A percentile compares a stretch with the other conserved stretches of the same genome.
Evolutionary conservation across 257 asterid species (phyloP).

Genomic region (Gardenia jasminoides): DNA sequence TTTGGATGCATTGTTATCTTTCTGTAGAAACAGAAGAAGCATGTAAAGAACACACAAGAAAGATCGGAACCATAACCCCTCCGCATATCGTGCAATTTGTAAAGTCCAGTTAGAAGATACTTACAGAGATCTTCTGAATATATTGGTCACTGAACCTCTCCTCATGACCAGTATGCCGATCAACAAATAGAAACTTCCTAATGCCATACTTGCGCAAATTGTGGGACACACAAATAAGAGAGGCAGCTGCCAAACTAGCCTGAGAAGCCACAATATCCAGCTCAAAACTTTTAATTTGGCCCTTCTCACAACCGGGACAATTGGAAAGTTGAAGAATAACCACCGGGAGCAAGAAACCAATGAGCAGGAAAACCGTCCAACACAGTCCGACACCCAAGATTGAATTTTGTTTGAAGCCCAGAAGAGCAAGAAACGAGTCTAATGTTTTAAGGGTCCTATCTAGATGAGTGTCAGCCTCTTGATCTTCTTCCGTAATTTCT

Average conservation of each 20-base stretch:
- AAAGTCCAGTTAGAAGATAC: slow-evolving; percentile 20
- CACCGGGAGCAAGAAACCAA: slow-evolving; percentile 58
- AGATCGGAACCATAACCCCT: not conserved
- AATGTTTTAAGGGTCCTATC: slow-evolving; percentile 55
- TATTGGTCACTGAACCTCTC: slow-evolving; percentile 63
- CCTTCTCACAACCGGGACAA: slow-evolving; percentile 68
- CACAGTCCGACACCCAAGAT: slow-evolving; percentile 39
- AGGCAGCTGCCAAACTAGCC: slow-evolving; percentile 65
- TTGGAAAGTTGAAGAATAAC: slow-evolving; percentile 57
- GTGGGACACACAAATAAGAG: slow-evolving; percentile 71
- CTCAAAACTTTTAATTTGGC: slow-evolving; percentile 70
- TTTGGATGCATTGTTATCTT: not conserved
- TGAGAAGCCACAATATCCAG: slow-evolving; percentile 67
- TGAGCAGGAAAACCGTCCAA: slow-evolving; percentile 50
- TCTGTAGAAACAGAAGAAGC: not conserved
- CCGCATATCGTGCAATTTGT: not conserved
- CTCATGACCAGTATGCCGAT: slow-evolving; percentile 67
- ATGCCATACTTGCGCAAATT: slow-evolving; percentile 73
- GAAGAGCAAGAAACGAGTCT: slow-evolving; percentile 38
- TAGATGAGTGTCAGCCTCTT: slow-evolving; percentile 40
- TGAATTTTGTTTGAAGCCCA: slow-evolving; percentile 67
- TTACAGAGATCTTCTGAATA: slow-evolving; percentile 61
- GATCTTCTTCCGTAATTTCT: slow-evolving; percentile 25
- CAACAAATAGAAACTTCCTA: slow-evolving; percentile 80
- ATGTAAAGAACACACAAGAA: not conserved